Percentiles rank a stretch among this genome's conserved stretches.
Evolutionary conservation across 2,329 filamentous ascomycete species (phyloP).

Genomic region (Hymenotorrendiella dingleyae): DNA sequence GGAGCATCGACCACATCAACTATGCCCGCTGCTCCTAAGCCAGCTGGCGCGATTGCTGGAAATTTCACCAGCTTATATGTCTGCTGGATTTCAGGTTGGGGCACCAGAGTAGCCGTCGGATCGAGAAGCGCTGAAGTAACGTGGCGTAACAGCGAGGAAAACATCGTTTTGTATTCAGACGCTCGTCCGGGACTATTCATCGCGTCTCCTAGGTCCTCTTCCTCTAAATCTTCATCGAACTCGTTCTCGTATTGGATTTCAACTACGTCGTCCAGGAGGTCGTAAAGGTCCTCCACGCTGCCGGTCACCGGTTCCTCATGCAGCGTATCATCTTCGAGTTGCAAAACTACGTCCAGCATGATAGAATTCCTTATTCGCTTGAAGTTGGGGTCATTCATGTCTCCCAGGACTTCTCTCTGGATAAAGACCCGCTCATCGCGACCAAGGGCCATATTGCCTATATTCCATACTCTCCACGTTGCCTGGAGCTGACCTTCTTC

Average conservation of each 20-base stretch:
- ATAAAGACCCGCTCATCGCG: constrained; percentile 84
- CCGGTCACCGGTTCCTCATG: constrained; percentile 16
- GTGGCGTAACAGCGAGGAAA: constrained; percentile 43
- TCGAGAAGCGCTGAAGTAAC: constrained; percentile 46
- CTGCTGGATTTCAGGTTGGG: constrained; percentile 29
- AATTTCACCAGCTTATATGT: constrained; percentile 31
- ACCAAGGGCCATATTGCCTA: constrained; percentile 76
- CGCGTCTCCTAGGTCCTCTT: constrained; percentile 5
- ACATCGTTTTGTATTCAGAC: constrained; percentile 30
- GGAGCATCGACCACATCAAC: constrained; percentile 47
- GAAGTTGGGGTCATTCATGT: constrained; percentile 78
- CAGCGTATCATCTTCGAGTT: constrained; percentile 24
- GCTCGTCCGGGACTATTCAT: constrained; percentile 7
- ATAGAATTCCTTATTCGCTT: constrained; percentile 68
- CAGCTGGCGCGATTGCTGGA: constrained; percentile 43
- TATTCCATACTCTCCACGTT: constrained; percentile 68
- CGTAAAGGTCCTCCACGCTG: constrained; percentile 18
- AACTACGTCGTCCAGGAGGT: constrained; percentile 14
- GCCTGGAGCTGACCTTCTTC: constrained; percentile 35
- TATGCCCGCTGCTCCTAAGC: constrained; percentile 60
- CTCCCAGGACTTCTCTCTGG: constrained; percentile 66
- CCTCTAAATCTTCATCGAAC: constrained; percentile 13
- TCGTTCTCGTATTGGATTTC: constrained; percentile 15
- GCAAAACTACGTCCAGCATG: constrained; percentile 68
- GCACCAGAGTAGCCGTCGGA: constrained; percentile 34